Base-by-base conservation (phyloP, 148 eudicot species). In the Pouteria glomerata region DNA sequence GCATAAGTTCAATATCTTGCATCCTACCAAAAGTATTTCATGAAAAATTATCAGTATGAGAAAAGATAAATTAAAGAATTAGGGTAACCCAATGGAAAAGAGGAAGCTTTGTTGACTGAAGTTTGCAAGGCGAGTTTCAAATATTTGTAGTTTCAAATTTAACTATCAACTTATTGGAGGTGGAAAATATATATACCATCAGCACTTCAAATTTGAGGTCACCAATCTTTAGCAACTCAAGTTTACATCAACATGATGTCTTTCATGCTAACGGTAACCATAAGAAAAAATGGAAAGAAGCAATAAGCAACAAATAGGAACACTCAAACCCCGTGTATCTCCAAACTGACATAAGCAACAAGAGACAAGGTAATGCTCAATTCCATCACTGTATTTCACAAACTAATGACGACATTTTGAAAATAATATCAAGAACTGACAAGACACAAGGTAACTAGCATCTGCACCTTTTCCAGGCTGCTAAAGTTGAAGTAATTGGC, bases 1-100 rank as follows among this genome's bases (percentile, higher is more conserved):
- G 96, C 87, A 95, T 83, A 66, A 95, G 90, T 81, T 92, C 99
- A 76, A 87, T 78, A 81, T 95, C 99, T 81, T 89, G 90, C 84
- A 89, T 84, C 90, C 99, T 95, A 81, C 47, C 57, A 81, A 75
- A 79, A 23, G 3, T 61, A 59, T 71, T 29, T 64, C 56, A 66
- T 41, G 13, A 57, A 41, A 8, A 34, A 37, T 41, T 55, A 42
- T 48, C 29, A 52, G 19, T 45, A 66, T 58, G 57, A 24, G 24
- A 39, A 19, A 16, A 68, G 29, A 26, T 62, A 63, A n/a, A n/a
- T n/a, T n/a, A n/a, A 30, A 58, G 16, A 21, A 39, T 39, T 21
- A 14, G 68, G 52, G n/a, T 1, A 64, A 15, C 31, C 33, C 33
- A 41, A 41, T 42, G 34, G 19, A 3, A 42, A 64, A 41, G 21